Evolutionary conservation across 441 rosid species (phyloP), one percentile per base, ranked within the genome.

Genomic region (Brassica balearica): DNA sequence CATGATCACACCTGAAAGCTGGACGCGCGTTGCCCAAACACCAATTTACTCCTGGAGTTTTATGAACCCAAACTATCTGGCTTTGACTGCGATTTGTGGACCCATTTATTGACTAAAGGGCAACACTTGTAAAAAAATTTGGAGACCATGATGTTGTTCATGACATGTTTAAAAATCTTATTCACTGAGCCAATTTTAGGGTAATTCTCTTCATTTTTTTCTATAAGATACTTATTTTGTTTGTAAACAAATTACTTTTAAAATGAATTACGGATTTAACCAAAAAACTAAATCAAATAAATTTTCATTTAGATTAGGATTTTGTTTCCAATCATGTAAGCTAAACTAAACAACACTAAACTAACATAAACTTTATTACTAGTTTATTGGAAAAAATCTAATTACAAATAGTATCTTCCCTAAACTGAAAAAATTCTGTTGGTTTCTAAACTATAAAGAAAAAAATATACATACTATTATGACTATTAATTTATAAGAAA

Each of bases 1-100:
- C 82, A 61, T 68, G 19, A 51, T 60, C 73, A 78, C 60, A 73
- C 77, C 73, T 69, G 19, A 15, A 60, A 69, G 69, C 77, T 46
- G 0, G 64, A 78, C 81, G 73, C 73, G 69, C 81, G 77, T 65
- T 77, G 0, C 1, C 15, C 71, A 29, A 62, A 69, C 71, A 63
- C 75, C 61, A 27, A 56, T 23, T 25, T 55, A 10, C 51, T 70
- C 56, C n/a, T 27, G 69, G 10, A 68, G 66, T 73, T 65, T 68
- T 68, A 34, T 38, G 48, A 3, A 60, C 69, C 46, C 51, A 61
- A 10, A 8, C 60, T 38, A 27, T 68, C 48, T 65, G 78, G 74
- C 71, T 66, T 73, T 53, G 20, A 17, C 64, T 62, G 53, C 61
- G 14, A 12, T 66, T 6, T 60, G 43, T 32, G 62, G 77, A 63